Evolutionary conservation across 2,329 filamentous ascomycete species (phyloP).

Genomic region (Colletotrichum chrysophilum): DNA sequence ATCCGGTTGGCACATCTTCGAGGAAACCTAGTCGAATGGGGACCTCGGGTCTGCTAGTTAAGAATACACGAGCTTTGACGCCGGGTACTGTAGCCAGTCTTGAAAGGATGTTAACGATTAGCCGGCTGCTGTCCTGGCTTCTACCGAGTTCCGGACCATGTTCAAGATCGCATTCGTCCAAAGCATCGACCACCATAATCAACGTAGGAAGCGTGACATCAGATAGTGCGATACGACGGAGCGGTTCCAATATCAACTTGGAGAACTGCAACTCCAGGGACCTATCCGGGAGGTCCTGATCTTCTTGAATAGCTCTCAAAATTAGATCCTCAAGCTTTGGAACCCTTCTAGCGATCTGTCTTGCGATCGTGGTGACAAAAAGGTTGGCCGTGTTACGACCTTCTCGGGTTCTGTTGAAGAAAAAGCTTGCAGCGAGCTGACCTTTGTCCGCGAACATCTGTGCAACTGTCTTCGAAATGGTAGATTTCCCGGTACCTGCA

Average conservation of each 20-base stretch:
- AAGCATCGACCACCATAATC: background rate
- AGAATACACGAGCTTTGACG: no score
- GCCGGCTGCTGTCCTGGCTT: no score
- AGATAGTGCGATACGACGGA: rapidly evolving
- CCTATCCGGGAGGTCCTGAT: background rate
- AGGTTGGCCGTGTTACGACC: background rate
- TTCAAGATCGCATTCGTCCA: no score
- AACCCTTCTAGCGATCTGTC: background rate
- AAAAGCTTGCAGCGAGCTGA: background rate
- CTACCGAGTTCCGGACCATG: no score
- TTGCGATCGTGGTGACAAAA: rapidly evolving
- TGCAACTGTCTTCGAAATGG: background rate
- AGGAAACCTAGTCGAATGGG: background rate
- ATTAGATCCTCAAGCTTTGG: rapidly evolving
- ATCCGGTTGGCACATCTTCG: background rate
- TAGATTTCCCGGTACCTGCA: rapidly evolving
- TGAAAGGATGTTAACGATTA: rapidly evolving
- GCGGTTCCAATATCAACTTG: background rate
- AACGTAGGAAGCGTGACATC: rapidly evolving
- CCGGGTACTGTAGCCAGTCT: background rate
- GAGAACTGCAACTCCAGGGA: background rate
- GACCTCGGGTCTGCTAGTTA: background rate
- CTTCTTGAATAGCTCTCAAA: rapidly evolving
- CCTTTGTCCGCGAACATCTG: rapidly evolving
- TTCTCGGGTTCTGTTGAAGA: background rate